phyloP scores from a whole-genome alignment of 305 asterid genomes.

The Ilex paraguariensis region DNA sequence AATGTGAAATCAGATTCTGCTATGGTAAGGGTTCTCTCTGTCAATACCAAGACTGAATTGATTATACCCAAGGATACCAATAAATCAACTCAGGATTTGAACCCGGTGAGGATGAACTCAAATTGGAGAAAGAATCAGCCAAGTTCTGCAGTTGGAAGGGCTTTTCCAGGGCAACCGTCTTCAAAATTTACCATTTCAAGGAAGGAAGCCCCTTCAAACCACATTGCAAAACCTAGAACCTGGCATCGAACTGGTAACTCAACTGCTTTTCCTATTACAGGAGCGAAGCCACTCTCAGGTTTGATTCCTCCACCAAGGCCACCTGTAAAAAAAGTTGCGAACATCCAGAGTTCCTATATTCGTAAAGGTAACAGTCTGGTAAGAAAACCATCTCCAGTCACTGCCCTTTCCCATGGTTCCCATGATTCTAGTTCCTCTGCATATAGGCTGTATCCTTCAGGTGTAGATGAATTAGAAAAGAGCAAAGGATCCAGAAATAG shows the following conservation, averaged over 20 bases:
- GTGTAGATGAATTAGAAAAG: conserved; percentile 26
- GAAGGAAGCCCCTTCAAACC: conserved; percentile 32
- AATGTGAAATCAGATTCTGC: conserved; percentile 17
- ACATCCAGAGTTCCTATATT: conserved; percentile 46
- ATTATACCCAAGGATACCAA: conserved; percentile 23
- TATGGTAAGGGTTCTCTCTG: background rate
- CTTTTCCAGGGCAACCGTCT: conserved; percentile 33
- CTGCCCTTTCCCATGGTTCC: conserved; percentile 29
- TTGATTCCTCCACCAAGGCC: conserved; percentile 30
- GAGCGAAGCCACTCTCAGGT: conserved; percentile 30
- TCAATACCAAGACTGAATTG: conserved; percentile 18
- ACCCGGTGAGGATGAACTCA: conserved; percentile 30
- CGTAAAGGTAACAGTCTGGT: conserved; percentile 89
- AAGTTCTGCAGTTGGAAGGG: conserved; percentile 34
- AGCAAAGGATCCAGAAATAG: conserved; percentile 30
- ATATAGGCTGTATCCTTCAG: conserved; percentile 26
- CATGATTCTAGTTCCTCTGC: conserved; percentile 37
- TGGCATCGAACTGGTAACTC: conserved; percentile 65
- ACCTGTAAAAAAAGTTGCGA: conserved; percentile 27
- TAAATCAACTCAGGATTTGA: conserved; percentile 30
- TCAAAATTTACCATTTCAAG: conserved; percentile 26
- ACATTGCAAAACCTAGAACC: conserved; percentile 62
- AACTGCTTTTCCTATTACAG: conserved; percentile 30
- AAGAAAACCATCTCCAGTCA: conserved; percentile 50
- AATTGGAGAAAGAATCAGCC: conserved; percentile 34